Evolutionary conservation across 2,329 filamentous ascomycete genomes (phyloP).

Genomic region (Ophiostoma perfectum): DNA sequence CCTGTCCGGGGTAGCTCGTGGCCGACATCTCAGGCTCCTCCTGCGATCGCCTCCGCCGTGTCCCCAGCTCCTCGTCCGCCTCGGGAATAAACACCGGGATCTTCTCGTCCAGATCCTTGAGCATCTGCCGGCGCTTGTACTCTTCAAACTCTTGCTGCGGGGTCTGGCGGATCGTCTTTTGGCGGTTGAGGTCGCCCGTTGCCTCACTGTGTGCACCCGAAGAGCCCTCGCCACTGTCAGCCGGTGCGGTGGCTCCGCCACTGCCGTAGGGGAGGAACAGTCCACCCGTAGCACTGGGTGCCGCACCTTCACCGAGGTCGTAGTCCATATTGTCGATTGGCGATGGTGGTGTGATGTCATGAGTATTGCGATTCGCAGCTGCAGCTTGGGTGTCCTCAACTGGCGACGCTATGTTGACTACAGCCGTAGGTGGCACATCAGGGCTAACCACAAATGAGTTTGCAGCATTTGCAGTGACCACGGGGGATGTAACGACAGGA

Average conservation of each 20-base stretch:
- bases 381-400: not conserved
- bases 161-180: constrained; percentile 30
- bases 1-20: constrained; percentile 64
- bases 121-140: constrained; percentile 39
- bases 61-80: constrained; percentile 26
- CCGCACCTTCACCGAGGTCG: constrained; percentile 25
- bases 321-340: constrained; percentile 41
- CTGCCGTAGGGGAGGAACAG: constrained; percentile 19
- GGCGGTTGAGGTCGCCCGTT: constrained; percentile 17
- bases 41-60: constrained; percentile 36
- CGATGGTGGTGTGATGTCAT: constrained; percentile 26
- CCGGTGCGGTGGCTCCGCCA: constrained; percentile 16
- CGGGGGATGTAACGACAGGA: not conserved
- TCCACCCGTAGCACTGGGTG: constrained; percentile 22
- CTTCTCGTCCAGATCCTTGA: constrained; percentile 50
- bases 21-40: constrained; percentile 57
- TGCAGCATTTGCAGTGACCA: not conserved
- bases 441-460: no score
- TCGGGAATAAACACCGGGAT: constrained; percentile 40
- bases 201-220: constrained; percentile 17
- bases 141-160: constrained; percentile 38
- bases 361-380: not conserved
- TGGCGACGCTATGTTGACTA: not conserved
- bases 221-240: constrained; percentile 15
- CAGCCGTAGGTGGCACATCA: no score